Evolutionary conservation across 345 rosid species (phyloP).

Genomic region (Murraya koenigii): DNA sequence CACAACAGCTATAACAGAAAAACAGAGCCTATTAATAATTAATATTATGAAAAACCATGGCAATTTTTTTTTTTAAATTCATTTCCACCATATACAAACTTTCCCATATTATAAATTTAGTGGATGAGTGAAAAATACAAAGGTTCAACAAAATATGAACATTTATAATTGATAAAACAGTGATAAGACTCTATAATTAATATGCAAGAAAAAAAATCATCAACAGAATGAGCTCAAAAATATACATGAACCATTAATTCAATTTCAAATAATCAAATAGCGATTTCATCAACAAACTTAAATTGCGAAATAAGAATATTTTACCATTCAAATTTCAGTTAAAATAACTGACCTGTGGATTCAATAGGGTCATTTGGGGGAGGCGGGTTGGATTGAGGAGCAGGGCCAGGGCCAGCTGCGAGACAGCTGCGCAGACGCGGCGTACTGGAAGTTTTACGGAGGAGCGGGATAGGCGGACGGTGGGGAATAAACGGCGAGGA

Average conservation of each 20-base stretch:
- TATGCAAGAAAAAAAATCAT: neutral
- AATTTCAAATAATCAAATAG: neutral
- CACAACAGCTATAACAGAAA: neutral
- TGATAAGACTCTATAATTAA: neutral
- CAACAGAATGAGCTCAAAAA: neutral
- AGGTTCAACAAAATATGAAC: neutral
- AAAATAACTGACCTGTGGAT: slow-evolving; percentile 32
- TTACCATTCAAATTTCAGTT: neutral
- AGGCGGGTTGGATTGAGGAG: slow-evolving; percentile 45
- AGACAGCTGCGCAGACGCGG: slow-evolving; percentile 22
- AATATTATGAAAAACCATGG: neutral
- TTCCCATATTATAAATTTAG: neutral
- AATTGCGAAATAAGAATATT: neutral
- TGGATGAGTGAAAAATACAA: neutral
- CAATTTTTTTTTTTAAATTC: no score
- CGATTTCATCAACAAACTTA: neutral
- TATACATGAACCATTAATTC: neutral
- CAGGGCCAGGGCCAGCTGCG: slow-evolving; percentile 31
- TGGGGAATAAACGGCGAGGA: slow-evolving; percentile 11
- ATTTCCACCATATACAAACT: neutral
- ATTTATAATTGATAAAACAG: neutral
- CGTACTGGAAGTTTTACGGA: neutral
- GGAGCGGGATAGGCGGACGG: slow-evolving; percentile 23
- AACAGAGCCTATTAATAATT: no score
- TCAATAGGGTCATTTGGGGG: slow-evolving; percentile 32